Base-by-base conservation (phyloP, 2,329 filamentous ascomycete species). In the Fusarium torulosum region DNA sequence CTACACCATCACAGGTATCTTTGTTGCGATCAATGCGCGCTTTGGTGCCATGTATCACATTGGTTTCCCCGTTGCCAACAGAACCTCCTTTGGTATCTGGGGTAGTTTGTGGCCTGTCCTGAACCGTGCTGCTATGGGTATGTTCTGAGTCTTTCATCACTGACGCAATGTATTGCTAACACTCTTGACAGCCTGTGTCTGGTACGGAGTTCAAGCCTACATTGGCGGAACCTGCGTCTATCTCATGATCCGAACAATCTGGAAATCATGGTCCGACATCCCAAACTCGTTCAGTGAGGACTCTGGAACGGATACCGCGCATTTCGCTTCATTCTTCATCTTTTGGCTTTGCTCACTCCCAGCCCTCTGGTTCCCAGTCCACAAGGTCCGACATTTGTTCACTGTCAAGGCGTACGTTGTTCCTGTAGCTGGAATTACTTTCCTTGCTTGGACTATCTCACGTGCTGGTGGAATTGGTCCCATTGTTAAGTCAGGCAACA, bases 11-110 rank as follows among this genome's bases (percentile, higher is more conserved):
- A 88, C 93, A 0, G 92, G 85, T 31, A 81, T 81, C 75, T 96
- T 97, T 79, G 85, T 96, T 67, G 91, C 88, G 73, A 65, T 90
- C 67, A 96, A 92, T 7, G 93, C 92, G 67, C 89, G 93, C 47
- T 94, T 97, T 49, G 94, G 94, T 59, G 92, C 94, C 10, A 88
- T 86, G 20, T 97, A 97, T 77, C 93, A 97, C 76, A 92, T 97
- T 67, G 91, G 92, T 2, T 97, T 97, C 76, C 93, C 94, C 1
- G 92, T 97, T 35, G 89, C 91, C 31, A 87, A 85, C 69, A 85
- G 94, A 56, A 84, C 92, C 0, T 93, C 90, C 0, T 97, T 97
- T 72, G 94, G 94, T 15, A 91, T 97, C 56, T 97, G 92, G 91
- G 94, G 94, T 2, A 90, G 89, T 27, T 79, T 97, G 51, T 97